Base-by-base conservation (phyloP, 768 basidiomycete species). In the Cubamyces lactineus region DNA sequence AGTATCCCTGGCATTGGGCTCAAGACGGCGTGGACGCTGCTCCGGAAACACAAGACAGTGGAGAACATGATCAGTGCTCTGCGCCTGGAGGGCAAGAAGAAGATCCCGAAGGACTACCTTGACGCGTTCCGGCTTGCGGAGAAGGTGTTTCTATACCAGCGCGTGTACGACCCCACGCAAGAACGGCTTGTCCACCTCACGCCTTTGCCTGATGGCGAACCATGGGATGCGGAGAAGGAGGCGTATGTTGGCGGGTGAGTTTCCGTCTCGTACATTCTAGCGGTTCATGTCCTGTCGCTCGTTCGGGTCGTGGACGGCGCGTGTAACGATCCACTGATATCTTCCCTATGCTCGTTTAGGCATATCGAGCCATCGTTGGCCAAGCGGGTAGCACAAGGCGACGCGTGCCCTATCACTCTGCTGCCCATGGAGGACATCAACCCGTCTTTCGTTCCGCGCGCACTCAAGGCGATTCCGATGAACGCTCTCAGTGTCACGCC, bases 1-100 rank as follows among this genome's bases (percentile, higher is more conserved):
- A 96, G 92, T 67, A 92, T 99, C 52, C 85, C 84, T 23, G 96
- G 96, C 1, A 80, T 99, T 42, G 97, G 97, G 7, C 76, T 99
- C 70, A 98, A 97, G 81, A 98, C 93, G 13, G 95, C 97, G 6
- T 91, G 89, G 77, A 75, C 79, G 19, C 77, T 98, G 41, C 75
- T 99, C 66, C 80, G 88, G 69, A 93, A 92, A 72, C 85, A 92
- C 82, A 92, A 89, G 74, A 92, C 91, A 2, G 86, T 88, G 8
- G 93, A 95, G 69, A 91, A 90, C 70, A 91, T 89, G 39, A 78
- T 98, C 28, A 86, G 85, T 64, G 84, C 83, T 24, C 65, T 98
- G 56, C 81, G 83, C 61, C 73, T 93, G 47, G 95, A 96, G 69
- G 95, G 95, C 23, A 91, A 92, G 76, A 87, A 93, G 74, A 71